Evolutionary conservation across 2,329 filamentous ascomycete genomes (phyloP).

Genomic region (Colletotrichum caudatum): DNA sequence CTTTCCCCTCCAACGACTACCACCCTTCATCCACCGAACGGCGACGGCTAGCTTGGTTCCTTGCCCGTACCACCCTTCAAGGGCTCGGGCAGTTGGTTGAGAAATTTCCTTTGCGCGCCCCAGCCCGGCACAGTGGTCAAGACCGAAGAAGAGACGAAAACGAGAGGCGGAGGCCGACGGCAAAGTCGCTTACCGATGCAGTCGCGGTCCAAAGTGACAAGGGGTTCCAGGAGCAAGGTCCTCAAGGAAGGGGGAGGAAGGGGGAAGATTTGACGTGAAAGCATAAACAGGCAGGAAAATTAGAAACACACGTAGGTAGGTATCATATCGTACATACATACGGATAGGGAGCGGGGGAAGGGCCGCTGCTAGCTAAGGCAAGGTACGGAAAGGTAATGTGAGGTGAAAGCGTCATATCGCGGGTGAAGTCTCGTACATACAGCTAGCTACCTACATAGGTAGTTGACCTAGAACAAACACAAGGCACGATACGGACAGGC

Average conservation of each 20-base stretch:
- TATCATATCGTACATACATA: too few relatives aligned
- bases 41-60: slow-evolving; percentile 37
- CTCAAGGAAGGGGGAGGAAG: slow-evolving; percentile 7
- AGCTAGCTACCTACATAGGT: too few relatives aligned
- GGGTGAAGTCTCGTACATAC: slow-evolving; percentile 1
- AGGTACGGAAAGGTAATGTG: slow-evolving; percentile 32
- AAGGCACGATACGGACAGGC: slow-evolving; percentile 12
- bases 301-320: neutral
- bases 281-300: slow-evolving; percentile 5
- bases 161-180: slow-evolving; percentile 31
- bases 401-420: slow-evolving; percentile 5
- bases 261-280: slow-evolving; percentile 16
- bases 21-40: slow-evolving; percentile 39
- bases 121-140: slow-evolving; percentile 38
- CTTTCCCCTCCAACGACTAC: slow-evolving; percentile 16
- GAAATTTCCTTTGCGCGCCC: slow-evolving; percentile 23
- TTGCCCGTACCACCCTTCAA: slow-evolving; percentile 34
- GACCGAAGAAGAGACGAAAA: slow-evolving; percentile 41
- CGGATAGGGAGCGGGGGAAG: neutral
- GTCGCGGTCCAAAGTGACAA: slow-evolving; percentile 13
- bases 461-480: neutral
- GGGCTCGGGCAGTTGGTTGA: slow-evolving; percentile 35
- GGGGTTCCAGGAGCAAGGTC: neutral
- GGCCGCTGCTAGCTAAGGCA: slow-evolving; percentile 36
- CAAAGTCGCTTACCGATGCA: slow-evolving; percentile 31